These are phyloP conservation scores for Zasmidium angulare DNA, from an alignment of 2,329 filamentous ascomycete genomes.

Conservation along the genomic window DNA sequence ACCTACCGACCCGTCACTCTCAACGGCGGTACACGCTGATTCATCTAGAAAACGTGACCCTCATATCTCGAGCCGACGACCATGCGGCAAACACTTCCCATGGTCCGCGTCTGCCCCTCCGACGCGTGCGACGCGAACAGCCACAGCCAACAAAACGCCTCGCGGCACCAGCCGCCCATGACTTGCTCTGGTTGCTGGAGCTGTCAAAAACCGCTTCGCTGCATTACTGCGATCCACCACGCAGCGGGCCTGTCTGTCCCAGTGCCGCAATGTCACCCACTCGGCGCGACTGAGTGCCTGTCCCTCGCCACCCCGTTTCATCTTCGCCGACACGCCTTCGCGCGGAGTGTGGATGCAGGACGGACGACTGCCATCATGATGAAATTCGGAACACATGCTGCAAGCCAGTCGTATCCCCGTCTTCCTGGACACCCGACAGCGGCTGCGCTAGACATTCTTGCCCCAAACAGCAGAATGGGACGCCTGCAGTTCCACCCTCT, in stretches of 20 bases:
- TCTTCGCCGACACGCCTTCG: too few species aligned
- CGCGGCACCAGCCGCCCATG: not conserved
- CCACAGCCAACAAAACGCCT: not conserved
- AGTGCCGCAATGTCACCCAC: too few species aligned
- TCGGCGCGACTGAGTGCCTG: too few species aligned
- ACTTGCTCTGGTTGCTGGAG: not conserved
- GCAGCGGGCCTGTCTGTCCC: not conserved
- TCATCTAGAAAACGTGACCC: slow-evolving; percentile 5
- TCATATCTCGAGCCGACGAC: not conserved
- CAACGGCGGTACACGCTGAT: not conserved
- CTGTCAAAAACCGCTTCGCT: slow-evolving; percentile 21
- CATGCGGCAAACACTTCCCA: not conserved
- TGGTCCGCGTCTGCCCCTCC: slow-evolving; percentile 3
- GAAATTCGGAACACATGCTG: not conserved
- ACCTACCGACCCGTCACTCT: too few species aligned
- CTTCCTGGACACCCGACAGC: slow-evolving; percentile 9
- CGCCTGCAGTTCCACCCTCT: slow-evolving; percentile 3
- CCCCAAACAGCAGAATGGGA: not conserved
- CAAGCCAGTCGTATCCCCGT: slow-evolving; percentile 1
- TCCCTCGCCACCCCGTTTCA: too few species aligned
- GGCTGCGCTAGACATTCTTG: slow-evolving; percentile 11
- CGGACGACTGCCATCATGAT: not conserved
- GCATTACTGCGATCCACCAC: slow-evolving; percentile 8
- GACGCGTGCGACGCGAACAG: slow-evolving; percentile 4
- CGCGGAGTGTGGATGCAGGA: not conserved